Evolutionary conservation across 345 rosid genomes (phyloP), one percentile per base, ranked within the genome.

Genomic region (Isatis tinctoria): DNA sequence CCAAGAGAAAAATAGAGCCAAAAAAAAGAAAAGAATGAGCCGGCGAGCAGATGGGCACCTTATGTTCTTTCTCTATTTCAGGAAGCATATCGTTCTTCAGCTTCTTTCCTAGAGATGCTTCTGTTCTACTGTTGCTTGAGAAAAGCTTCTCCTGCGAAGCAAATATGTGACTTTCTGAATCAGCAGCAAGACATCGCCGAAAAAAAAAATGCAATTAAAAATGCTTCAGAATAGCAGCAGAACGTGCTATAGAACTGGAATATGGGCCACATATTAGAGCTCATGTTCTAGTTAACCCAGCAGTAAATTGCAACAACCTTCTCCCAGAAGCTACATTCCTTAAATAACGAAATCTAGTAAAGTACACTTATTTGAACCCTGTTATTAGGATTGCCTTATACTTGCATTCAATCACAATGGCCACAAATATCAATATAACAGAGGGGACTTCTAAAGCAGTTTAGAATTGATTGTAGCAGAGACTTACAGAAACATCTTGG

Each of bases 41-140:
- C 57, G 59, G 70, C 14, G 6, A 54, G 44, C 12, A 30, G 4
- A 43, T 20, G 14, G 7, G 75, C 74, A 93, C 98, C 98, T 89
- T 93, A 67, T 93, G 92, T 76, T 86, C 93, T 81, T 82, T 92
- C 79, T 87, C 98, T 81, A 92, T 87, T 73, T 92, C 98, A 40
- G 92, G 90, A 81, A 93, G 97, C 96, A 87, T 84, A 78, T 85
- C 88, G 69, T 73, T 91, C 84, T 87, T 88, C 70, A 93, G 58
- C 84, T 85, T 93, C 85, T 87, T 89, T 71, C 97, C 98, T 35
- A 93, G 62, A 12, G 94, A 89, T 62, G 77, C 81, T 82, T 93
- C 98, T 1, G 88, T 82, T 82, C 97, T 87, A 79, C 88, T 93
- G 80, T 78, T 84, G 80, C 98, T 91, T 56, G 80, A 47, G 65